Percentiles rank a stretch among this genome's conserved stretches.
Conservation (phyloP, 2,329 filamentous ascomycete species). For the Hirsutella thompsonii region DNA sequence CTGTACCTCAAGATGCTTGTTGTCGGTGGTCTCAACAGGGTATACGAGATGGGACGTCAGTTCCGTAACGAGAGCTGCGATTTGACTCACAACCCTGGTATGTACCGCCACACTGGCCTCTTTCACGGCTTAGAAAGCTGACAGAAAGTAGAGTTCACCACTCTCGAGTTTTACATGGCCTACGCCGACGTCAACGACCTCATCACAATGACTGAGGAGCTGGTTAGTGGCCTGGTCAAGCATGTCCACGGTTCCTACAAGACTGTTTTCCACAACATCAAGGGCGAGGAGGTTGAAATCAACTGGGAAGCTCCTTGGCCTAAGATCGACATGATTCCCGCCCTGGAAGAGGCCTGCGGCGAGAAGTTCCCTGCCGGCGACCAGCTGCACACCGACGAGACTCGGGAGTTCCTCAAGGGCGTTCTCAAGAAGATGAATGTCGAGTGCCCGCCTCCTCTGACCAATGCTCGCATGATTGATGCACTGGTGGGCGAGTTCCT, state of each 20-base stretch:
- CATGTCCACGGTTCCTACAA: constrained; percentile 72
- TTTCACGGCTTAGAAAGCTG: background rate
- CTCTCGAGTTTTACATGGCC: constrained; percentile 93
- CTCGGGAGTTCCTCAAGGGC: constrained; percentile 73
- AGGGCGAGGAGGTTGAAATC: constrained; percentile 75
- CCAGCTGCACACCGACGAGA: constrained; percentile 80
- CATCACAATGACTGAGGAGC: constrained; percentile 71
- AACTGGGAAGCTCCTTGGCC: constrained; percentile 97
- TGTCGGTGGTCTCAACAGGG: constrained; percentile 84
- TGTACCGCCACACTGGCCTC: constrained; percentile 1
- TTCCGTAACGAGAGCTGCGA: constrained; percentile 78
- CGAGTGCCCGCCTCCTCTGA: constrained; percentile 79
- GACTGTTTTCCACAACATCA: constrained; percentile 77
- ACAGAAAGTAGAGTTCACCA: constrained; percentile 67
- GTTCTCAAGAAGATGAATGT: constrained; percentile 83
- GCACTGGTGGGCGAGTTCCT: constrained; percentile 91
- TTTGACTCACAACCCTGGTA: constrained; percentile 67
- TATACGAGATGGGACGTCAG: constrained; percentile 91
- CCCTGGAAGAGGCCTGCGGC: constrained; percentile 75
- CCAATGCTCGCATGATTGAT: constrained; percentile 92
- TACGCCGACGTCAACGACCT: constrained; percentile 87
- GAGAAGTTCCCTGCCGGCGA: constrained; percentile 90
- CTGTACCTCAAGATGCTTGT: constrained; percentile 93
- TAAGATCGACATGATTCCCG: constrained; percentile 79
- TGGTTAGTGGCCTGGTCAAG: constrained; percentile 83